phyloP scores from a whole-genome alignment of 164 flowering plant genomes.

The Nymphaea thermarum region DNA sequence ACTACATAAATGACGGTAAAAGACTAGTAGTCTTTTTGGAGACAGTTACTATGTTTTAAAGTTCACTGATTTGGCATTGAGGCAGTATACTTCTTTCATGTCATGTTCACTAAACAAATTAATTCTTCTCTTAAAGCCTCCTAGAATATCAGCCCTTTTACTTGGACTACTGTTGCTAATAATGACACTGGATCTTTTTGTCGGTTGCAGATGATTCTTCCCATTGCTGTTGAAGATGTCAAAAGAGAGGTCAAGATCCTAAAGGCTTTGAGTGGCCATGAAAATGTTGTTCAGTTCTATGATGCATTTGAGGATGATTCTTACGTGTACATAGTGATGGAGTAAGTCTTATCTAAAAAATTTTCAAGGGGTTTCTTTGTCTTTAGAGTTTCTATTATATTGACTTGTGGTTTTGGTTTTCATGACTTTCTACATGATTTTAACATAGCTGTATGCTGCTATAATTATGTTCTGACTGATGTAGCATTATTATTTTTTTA shows the following conservation, averaged over 20 bases:
- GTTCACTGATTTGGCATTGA: not conserved
- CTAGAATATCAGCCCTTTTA: too few relatives aligned
- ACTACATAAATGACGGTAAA: too few relatives aligned
- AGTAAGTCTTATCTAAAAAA: slow-evolving; percentile 38
- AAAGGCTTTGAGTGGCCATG: slow-evolving; percentile 77
- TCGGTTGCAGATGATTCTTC: slow-evolving; percentile 83
- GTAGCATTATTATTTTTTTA: too few relatives aligned
- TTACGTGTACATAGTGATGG: slow-evolving; percentile 91
- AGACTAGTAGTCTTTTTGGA: not conserved
- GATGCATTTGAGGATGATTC: slow-evolving; percentile 88
- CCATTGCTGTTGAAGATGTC: slow-evolving; percentile 97
- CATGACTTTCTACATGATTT: too few relatives aligned
- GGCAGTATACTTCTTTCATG: not conserved
- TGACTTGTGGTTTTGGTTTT: too few relatives aligned
- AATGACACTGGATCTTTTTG: not conserved
- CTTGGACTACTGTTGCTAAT: not conserved
- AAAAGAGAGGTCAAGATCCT: slow-evolving; percentile 96
- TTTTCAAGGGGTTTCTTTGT: not conserved
- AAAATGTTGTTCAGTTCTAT: slow-evolving; percentile 89
- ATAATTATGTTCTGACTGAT: too few relatives aligned
- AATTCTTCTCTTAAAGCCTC: too few relatives aligned
- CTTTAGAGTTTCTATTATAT: not conserved
- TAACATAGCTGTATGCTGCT: too few relatives aligned
- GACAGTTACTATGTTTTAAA: not conserved
- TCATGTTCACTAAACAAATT: not conserved